Evolutionary conservation across 2,329 filamentous ascomycete species (phyloP).

Genomic region (Cladophialophora bantiana): DNA sequence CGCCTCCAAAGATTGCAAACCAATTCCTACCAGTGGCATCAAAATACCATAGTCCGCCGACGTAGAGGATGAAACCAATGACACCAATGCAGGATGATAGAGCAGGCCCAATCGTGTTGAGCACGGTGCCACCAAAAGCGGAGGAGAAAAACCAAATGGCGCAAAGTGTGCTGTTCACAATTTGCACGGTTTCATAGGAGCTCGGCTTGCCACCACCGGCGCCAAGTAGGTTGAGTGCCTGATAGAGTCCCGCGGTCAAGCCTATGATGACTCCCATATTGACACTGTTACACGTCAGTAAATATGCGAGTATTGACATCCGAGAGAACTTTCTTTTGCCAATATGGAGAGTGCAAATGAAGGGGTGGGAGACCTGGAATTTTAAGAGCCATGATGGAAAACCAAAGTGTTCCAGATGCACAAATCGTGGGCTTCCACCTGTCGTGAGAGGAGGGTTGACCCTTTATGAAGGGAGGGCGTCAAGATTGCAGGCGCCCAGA

Average conservation of each 20-base stretch:
- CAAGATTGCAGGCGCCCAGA: no score
- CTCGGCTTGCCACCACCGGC: constrained; percentile 25
- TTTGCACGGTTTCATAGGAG: constrained; percentile 12
- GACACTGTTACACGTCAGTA: constrained; percentile 4
- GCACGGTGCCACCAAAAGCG: constrained; percentile 16
- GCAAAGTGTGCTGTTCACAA: constrained; percentile 23
- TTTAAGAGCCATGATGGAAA: constrained; percentile 11
- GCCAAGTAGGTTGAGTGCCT: constrained; percentile 26
- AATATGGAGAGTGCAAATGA: constrained; percentile 21
- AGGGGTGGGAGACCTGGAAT: constrained; percentile 16
- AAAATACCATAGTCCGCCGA: constrained; percentile 27
- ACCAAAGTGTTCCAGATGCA: no score
- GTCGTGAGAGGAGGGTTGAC: no score
- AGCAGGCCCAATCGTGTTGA: constrained; percentile 26
- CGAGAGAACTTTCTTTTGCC: constrained; percentile 22
- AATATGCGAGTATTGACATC: not conserved
- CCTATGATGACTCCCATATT: constrained; percentile 25
- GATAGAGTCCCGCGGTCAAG: constrained; percentile 23
- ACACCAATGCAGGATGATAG: constrained; percentile 12
- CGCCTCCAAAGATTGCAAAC: constrained; percentile 20
- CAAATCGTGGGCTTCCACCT: no score
- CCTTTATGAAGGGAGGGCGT: no score
- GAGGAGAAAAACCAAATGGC: constrained; percentile 22
- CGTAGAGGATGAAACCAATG: constrained; percentile 21
- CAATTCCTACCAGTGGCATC: constrained; percentile 19